Evolutionary conservation across 805 yeast genomes (phyloP).

Genomic region (Saccharomycopsis sp.): DNA sequence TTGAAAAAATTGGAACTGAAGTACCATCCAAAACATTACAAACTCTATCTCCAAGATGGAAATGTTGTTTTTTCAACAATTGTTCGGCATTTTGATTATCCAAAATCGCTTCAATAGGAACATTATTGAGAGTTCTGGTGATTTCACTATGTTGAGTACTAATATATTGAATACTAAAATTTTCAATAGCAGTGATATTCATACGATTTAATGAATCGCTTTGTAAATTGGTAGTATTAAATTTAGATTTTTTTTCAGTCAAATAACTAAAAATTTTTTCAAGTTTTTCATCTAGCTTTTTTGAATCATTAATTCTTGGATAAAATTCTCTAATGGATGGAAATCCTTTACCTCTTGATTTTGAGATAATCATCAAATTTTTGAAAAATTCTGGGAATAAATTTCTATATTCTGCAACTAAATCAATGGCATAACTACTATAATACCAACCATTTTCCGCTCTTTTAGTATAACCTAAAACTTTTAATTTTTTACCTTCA

Average conservation of each 20-base stretch:
- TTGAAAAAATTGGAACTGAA: slow-evolving; percentile 75
- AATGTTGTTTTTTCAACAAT: slow-evolving; percentile 62
- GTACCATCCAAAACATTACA: slow-evolving; percentile 79
- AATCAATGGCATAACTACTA: slow-evolving; percentile 60
- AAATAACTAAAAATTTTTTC: slow-evolving; percentile 30
- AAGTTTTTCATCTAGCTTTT: slow-evolving; percentile 22
- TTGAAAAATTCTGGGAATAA: slow-evolving; percentile 55
- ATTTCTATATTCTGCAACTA: slow-evolving; percentile 49
- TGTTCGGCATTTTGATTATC: slow-evolving; percentile 66
- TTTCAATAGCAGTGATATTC: slow-evolving; percentile 60
- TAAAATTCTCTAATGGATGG: slow-evolving; percentile 24
- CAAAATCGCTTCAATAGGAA: slow-evolving; percentile 75
- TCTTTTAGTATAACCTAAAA: slow-evolving; percentile 74
- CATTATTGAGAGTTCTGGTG: slow-evolving; percentile 57
- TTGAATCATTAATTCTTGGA: slow-evolving; percentile 25
- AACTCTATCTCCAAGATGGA: slow-evolving; percentile 83
- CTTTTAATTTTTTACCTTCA: slow-evolving; percentile 71
- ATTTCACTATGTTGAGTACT: slow-evolving; percentile 35
- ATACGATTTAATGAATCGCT: slow-evolving; percentile 66
- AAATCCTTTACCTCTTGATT: slow-evolving; percentile 1
- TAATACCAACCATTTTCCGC: slow-evolving; percentile 68
- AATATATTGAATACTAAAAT: slow-evolving; percentile 37
- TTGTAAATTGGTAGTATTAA: slow-evolving; percentile 60
- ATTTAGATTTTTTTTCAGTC: slow-evolving; percentile 39
- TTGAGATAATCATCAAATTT: slow-evolving; percentile 23